Evolutionary conservation across 139 green algal genomes (phyloP).

Genomic region (Chloropicon primus): DNA sequence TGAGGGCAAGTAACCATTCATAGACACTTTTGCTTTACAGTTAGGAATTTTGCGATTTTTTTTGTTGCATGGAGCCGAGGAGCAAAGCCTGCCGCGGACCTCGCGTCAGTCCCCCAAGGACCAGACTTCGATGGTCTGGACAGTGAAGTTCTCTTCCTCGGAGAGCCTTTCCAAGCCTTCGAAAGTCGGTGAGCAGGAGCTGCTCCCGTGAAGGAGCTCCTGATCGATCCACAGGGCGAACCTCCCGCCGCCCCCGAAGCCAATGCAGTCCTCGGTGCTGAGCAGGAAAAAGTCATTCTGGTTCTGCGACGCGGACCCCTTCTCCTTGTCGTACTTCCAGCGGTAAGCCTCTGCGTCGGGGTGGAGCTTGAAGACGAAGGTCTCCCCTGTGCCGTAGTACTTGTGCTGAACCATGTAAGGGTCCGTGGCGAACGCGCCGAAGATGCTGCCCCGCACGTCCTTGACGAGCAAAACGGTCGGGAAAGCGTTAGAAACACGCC

Average conservation of each 20-base stretch:
- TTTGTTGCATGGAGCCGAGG: no score
- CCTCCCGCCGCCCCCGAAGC: constrained; percentile 32
- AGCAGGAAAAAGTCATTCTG: constrained; percentile 17
- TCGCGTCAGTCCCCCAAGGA: constrained; percentile 4
- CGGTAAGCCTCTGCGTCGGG: constrained; percentile 7
- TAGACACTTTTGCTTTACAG: no score
- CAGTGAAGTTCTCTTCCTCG: constrained; percentile 38
- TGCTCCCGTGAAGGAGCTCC: constrained; percentile 48
- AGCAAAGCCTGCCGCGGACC: not conserved
- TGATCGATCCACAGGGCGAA: constrained; percentile 61
- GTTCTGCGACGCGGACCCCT: not conserved
- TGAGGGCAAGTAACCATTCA: not conserved
- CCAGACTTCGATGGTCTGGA: constrained; percentile 56
- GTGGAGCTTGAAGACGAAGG: constrained; percentile 53
- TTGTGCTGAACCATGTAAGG: constrained; percentile 32
- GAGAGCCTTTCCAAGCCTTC: constrained; percentile 36
- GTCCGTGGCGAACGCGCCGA: constrained; percentile 52
- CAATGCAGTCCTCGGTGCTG: constrained; percentile 4
- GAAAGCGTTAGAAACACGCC: constrained; percentile 9
- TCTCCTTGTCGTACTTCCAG: constrained; percentile 4
- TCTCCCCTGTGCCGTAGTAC: constrained; percentile 70
- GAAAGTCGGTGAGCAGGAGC: constrained; percentile 50
- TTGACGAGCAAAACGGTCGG: constrained; percentile 42
- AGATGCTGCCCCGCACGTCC: constrained; percentile 37
- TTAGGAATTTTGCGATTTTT: no score